Evolutionary conservation across 1,284 basidiomycete species (phyloP), one percentile per base, ranked within the genome.

Genomic region (Puccinia hordei): DNA sequence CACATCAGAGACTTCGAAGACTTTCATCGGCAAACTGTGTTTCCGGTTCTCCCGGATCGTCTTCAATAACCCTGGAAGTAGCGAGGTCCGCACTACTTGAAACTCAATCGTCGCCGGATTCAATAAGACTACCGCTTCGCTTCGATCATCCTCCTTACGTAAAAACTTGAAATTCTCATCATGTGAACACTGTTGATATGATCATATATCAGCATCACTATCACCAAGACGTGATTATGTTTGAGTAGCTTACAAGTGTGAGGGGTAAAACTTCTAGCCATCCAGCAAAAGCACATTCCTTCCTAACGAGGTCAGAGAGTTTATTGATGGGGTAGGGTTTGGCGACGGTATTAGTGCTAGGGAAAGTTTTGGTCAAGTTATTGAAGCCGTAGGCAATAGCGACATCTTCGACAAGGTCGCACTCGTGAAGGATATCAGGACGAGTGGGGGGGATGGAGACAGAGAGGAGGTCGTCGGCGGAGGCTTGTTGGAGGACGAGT

Each of bases 311-410:
- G 85, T 99, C 96, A 82, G 90, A 91, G 22, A 99, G 88, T 86
- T 92, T 95, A 88, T 93, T 97, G 84, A 98, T 91, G 3, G 92
- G 91, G 81, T 95, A 88, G 12, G 95, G 94, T 85, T 95, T 93
- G 24, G 93, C 96, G 49, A 99, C 93, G 2, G 97, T 98, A 85
- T 92, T 96, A n/a, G 95, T 97, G 1, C 90, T 87, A 0, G 97
- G 96, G 90, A 98, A 95, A 15, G 91, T 91, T 83, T 92, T 90
- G 1, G 94, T 93, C 63, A 99, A 89, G 84, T 96, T 96, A 88
- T 99, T 98, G 88, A 95, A 99, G 0, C 97, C 97, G 85, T 95
- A 98, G 0, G 94, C 96, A 82, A 99, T 95, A 5, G 97, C 97
- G 0, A 92, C 93, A 83, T 99, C 96, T 85, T 99, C 96, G 91